These are phyloP conservation scores for Nigrospora osmanthi DNA, from an alignment of 2,329 filamentous ascomycete species.

Conservation along the genomic window DNA sequence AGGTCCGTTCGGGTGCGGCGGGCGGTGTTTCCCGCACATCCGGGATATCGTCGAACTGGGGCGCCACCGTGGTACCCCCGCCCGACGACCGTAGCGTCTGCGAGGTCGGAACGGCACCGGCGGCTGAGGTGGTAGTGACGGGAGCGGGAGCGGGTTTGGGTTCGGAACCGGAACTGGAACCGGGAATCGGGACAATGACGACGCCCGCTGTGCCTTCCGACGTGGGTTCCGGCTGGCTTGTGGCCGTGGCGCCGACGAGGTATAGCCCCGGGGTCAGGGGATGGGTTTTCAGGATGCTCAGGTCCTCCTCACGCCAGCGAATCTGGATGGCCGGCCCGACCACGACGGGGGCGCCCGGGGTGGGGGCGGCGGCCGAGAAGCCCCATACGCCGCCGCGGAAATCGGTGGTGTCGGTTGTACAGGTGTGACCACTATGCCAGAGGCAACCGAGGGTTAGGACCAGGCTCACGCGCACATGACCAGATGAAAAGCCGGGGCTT, in stretches of 20 bases:
- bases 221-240: background rate
- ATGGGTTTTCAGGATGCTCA: conserved; percentile 25
- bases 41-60: background rate
- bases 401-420: conserved; percentile 31
- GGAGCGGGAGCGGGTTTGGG: too few species aligned
- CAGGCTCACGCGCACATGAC: background rate
- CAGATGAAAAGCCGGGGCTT: background rate
- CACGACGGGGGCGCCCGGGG: conserved; percentile 12
- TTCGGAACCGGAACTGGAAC: background rate
- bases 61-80: background rate
- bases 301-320: conserved; percentile 25
- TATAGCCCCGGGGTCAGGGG: conserved; percentile 24
- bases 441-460: background rate
- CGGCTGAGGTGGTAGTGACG: background rate
- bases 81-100: background rate
- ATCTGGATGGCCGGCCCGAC: conserved; percentile 30
- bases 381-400: conserved; percentile 31
- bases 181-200: background rate
- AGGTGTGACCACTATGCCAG: conserved; percentile 22
- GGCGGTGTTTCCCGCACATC: background rate
- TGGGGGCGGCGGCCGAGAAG: conserved; percentile 13
- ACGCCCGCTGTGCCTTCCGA: background rate
- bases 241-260: conserved; percentile 5
- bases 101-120: background rate
- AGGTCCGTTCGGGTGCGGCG: background rate